Base-by-base conservation (phyloP, 169 alveolate species). In the Toxoplasma gondii region DNA sequence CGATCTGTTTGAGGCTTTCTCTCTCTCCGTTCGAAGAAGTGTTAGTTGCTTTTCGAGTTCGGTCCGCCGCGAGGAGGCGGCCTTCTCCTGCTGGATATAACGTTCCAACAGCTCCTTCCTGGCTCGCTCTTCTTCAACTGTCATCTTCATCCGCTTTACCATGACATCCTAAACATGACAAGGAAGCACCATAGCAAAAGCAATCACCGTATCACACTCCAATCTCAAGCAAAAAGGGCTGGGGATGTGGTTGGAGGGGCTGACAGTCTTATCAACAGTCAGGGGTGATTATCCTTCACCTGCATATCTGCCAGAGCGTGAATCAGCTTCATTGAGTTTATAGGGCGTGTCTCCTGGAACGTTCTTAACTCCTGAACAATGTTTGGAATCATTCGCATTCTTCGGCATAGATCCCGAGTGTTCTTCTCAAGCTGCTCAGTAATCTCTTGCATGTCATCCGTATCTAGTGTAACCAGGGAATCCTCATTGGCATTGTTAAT, bases 281-380 rank as follows among this genome's bases (percentile, higher is more conserved):
- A 36, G 34, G 29, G 78, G 78, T 0, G 27, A 19, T 64, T 10
- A 29, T 64, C 34, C 34, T 88, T 34, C 91, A 93, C 95, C 93
- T 93, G 95, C 95, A 93, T 93, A 34, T 93, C 95, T 45, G 93
- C 93, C 91, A 93, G 80, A 22, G 91, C 91, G 38, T 86, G 93
- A 5, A 88, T 83, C 53, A 93, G 91, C 58, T 88, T 93, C 93
- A 87, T 90, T 4, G 91, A 74, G 67, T 86, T 93, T 69, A 78
- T 84, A 12, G 93, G 93, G 31, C 87, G 87, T 54, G 82, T 84
- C 64, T 93, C 95, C 69, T 93, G 95, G 27, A 93, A 78, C 4
- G 74, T 70, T n/a, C 95, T 88, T 43, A 93, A 74, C 22, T 86
- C 95, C 70, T 87, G 95, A 36, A 93, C 95, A 67, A 93, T 49